Evolutionary conservation across 441 rosid species (phyloP), one percentile per base, ranked within the genome.

Genomic region (Adansonia madagascariensis): DNA sequence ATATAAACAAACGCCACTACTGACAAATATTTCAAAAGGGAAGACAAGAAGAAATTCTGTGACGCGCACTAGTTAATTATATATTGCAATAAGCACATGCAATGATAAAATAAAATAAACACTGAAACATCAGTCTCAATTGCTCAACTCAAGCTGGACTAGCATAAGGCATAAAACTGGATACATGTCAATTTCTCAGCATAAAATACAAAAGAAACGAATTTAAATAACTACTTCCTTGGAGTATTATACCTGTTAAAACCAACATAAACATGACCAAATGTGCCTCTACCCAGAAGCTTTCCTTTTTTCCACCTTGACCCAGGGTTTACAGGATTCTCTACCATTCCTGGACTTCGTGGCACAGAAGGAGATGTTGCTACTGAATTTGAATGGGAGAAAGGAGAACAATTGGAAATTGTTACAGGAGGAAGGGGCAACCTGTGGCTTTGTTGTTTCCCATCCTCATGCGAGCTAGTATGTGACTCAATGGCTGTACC

Each of bases 281-380:
- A 88, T 75, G 89, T 84, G 84, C 91, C 91, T 84, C 87, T 82
- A 74, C 91, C 91, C 53, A 88, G 83, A 67, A 84, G 79, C 81
- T 82, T 87, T 66, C 92, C 94, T 78, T 87, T 90, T 77, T 88
- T 88, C 91, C 91, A 87, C 60, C 82, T 80, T 62, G 88, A 84
- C 27, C 81, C 84, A 1, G 81, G 82, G 81, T 82, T 85, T 55
- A 83, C 61, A 35, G 87, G 86, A 78, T 80, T 85, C 74, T 87
- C 90, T 5, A 81, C 85, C 78, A 87, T 82, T 70, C 88, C 90
- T 4, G 90, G 90, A 78, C 90, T 87, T 72, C 88, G 83, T n/a
- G 90, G 86, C 75, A 87, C 81, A 10, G 88, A 78, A 24, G 88
- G 90, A 80, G 90, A 87, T 46, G 90, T 80, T 77, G 86, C 87